These are phyloP conservation scores for Russula sp. DNA, from an alignment of 768 basidiomycete genomes.

Conservation along the genomic window DNA sequence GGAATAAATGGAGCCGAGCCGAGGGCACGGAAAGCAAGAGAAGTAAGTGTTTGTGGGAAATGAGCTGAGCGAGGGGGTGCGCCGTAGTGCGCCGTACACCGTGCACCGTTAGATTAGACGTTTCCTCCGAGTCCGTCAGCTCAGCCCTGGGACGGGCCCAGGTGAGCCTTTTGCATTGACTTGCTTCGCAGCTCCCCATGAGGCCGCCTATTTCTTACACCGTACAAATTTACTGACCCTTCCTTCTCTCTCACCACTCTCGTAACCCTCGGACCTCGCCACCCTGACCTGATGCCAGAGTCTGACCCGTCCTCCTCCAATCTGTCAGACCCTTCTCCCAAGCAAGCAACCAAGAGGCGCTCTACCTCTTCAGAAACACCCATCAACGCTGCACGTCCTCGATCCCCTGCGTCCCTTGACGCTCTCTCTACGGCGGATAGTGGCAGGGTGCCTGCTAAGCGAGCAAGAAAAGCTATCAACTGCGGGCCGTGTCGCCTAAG, in stretches of 20 bases:
- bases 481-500: conserved; percentile 83
- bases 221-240: background rate
- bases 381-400: background rate
- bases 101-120: background rate
- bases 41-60: background rate
- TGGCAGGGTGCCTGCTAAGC: conserved; percentile 53
- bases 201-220: background rate
- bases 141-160: background rate
- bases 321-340: background rate
- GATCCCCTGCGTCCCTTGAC: background rate
- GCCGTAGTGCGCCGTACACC: too few species aligned
- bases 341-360: background rate
- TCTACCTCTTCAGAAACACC: background rate
- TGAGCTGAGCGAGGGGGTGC: background rate
- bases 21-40: background rate
- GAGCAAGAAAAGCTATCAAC: conserved; percentile 82
- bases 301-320: background rate
- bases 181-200: background rate
- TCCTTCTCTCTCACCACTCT: background rate
- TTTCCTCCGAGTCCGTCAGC: background rate
- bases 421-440: background rate
- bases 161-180: background rate
- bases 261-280: background rate
- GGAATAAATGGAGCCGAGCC: too few species aligned
- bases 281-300: background rate